Evolutionary conservation across 805 yeast genomes (phyloP).

Genomic region (Teunomyces aglyptinius): DNA sequence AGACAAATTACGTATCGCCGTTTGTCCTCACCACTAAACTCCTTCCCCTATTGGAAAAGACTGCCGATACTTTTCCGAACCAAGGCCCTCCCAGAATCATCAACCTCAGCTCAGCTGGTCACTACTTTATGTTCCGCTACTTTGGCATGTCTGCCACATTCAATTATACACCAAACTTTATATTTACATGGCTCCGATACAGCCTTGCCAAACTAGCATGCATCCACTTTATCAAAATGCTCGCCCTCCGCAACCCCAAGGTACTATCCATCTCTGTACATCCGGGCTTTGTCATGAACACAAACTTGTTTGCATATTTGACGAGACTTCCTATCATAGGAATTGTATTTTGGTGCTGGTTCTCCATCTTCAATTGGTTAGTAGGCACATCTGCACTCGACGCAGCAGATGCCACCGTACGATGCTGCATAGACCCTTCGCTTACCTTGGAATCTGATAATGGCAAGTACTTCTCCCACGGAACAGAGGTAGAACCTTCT

Average conservation of each 20-base stretch:
- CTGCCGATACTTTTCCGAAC: slow-evolving; percentile 24
- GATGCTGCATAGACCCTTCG: slow-evolving; percentile 56
- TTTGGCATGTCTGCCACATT: slow-evolving; percentile 49
- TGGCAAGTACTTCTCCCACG: slow-evolving; percentile 67
- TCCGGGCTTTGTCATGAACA: slow-evolving; percentile 85
- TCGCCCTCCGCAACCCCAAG: slow-evolving; percentile 65
- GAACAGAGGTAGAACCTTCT: slow-evolving; percentile 53
- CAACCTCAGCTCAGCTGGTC: slow-evolving; percentile 66
- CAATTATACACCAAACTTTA: slow-evolving; percentile 58
- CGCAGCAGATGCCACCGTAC: slow-evolving; percentile 65
- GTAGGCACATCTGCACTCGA: slow-evolving; percentile 73
- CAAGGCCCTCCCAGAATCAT: slow-evolving; percentile 52
- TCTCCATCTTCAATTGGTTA: slow-evolving; percentile 64
- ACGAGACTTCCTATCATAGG: slow-evolving; percentile 80
- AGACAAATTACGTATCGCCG: slow-evolving; percentile 75
- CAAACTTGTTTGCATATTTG: slow-evolving; percentile 73
- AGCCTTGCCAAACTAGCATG: slow-evolving; percentile 76
- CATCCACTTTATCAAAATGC: slow-evolving; percentile 65
- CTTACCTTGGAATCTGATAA: slow-evolving; percentile 53
- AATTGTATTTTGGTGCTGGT: slow-evolving; percentile 63
- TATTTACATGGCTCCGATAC: slow-evolving; percentile 77
- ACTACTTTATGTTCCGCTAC: slow-evolving; percentile 48
- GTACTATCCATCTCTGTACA: slow-evolving; percentile 66
- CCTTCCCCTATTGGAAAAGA: slow-evolving; percentile 49
- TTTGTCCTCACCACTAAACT: slow-evolving; percentile 65